A percentile compares a stretch with the other conserved stretches of the same genome.
These are phyloP conservation scores for Blastobotrys chiropterorum DNA, from an alignment of 805 yeast genomes.

Conservation along the genomic window DNA sequence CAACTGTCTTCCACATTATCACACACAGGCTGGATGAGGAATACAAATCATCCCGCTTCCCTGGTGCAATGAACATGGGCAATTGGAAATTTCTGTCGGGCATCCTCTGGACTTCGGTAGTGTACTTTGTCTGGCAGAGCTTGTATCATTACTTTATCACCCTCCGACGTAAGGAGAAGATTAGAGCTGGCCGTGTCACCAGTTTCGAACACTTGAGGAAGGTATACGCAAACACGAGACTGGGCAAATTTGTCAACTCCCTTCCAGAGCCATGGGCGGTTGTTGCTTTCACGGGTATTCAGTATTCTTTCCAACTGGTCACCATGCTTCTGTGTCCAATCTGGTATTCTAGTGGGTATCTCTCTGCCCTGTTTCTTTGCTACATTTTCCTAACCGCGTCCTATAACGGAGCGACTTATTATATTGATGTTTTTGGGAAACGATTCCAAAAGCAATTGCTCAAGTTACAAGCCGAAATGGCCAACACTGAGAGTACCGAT, in stretches of 20 bases:
- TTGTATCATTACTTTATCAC: constrained; percentile 90
- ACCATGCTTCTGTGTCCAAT: constrained; percentile 88
- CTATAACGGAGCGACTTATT: constrained; percentile 92
- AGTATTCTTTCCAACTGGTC: constrained; percentile 75
- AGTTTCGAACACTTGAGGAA: constrained; percentile 80
- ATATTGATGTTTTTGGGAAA: constrained; percentile 86
- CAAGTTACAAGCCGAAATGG: constrained; percentile 65
- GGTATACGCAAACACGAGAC: constrained; percentile 52
- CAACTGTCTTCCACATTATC: constrained; percentile 77
- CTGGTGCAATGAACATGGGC: constrained; percentile 68
- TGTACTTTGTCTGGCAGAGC: constrained; percentile 86
- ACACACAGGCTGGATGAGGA: constrained; percentile 66
- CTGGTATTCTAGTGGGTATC: constrained; percentile 67
- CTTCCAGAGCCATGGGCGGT: constrained; percentile 85
- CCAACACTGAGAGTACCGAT: constrained; percentile 26
- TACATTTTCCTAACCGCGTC: constrained; percentile 75
- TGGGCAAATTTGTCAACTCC: constrained; percentile 74
- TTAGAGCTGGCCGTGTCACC: constrained; percentile 78
- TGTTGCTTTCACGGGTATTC: constrained; percentile 76
- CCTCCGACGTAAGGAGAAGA: constrained; percentile 67
- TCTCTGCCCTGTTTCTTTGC: constrained; percentile 62
- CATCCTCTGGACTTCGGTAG: constrained; percentile 68
- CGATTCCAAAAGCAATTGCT: constrained; percentile 80
- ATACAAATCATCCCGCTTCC: constrained; percentile 53
- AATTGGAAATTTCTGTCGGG: constrained; percentile 70